A percentile compares a stretch with the other conserved stretches of the same genome.
These are phyloP conservation scores for Xylaria nigripes DNA, from an alignment of 495 filamentous ascomycete genomes.

Conservation along the genomic window DNA sequence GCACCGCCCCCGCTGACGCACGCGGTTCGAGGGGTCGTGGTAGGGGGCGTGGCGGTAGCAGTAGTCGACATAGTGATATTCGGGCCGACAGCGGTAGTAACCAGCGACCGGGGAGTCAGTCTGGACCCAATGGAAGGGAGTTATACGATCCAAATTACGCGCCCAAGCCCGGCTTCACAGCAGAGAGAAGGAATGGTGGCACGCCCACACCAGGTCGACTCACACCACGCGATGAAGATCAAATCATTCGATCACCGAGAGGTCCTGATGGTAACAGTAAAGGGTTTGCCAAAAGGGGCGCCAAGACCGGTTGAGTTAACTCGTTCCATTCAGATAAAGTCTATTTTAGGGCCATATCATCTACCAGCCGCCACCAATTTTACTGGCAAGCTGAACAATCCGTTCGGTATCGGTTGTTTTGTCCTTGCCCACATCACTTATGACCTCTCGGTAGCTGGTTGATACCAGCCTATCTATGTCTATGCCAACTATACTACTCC, in stretches of 20 bases:
- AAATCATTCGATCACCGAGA: constrained; percentile 55
- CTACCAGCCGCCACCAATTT: constrained; percentile 92
- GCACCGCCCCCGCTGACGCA: constrained; percentile 23
- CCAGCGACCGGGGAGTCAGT: constrained; percentile 18
- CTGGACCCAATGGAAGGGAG: constrained; percentile 24
- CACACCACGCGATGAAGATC: constrained; percentile 41
- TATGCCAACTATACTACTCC: constrained; percentile 63
- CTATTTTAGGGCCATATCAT: constrained; percentile 8
- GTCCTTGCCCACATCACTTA: constrained; percentile 87
- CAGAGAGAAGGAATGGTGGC: constrained; percentile 40
- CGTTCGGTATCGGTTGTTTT: constrained; percentile 61
- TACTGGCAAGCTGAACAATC: constrained; percentile 82
- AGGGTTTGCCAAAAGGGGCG: constrained; percentile 42
- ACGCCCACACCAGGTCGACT: constrained; percentile 34
- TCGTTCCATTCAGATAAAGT: constrained; percentile 5
- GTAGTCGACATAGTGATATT: constrained; percentile 19
- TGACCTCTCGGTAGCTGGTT: constrained; percentile 83
- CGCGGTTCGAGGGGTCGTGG: constrained; percentile 14
- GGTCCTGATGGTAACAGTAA: constrained; percentile 70
- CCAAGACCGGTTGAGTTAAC: constrained; percentile 28
- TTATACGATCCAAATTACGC: constrained; percentile 71
- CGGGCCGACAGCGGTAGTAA: constrained; percentile 20
- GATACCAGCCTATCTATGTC: constrained; percentile 63
- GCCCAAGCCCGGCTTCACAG: constrained; percentile 46
- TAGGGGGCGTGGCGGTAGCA: constrained; percentile 12